Base-by-base conservation (phyloP, 2,329 filamentous ascomycete genomes). In the Juglanconis oblonga region DNA sequence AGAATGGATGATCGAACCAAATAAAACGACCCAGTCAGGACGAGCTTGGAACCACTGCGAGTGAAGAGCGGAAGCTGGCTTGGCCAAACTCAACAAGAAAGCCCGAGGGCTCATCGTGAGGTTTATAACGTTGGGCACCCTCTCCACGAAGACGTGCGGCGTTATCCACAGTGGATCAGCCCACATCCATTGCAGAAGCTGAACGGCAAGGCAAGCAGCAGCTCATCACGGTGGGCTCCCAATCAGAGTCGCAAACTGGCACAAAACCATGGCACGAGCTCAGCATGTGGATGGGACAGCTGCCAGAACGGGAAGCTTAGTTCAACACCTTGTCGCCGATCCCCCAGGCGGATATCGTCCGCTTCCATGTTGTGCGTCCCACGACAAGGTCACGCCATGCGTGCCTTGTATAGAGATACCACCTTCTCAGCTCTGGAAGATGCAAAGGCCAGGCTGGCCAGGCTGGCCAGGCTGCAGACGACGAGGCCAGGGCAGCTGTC, bases 21-120 rank as follows among this genome's bases (percentile, higher is more conserved):
- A 50, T 32, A 35, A 49, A 17, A 35, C 33, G 42, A 11, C 49
- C 7, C 17, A 32, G 56, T 48, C 31, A 58, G 45, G 52, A 54
- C 29, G 52, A 54, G 52, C 52, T 42, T 44, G 14, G 36, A 45
- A 58, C 51, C 51, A 50, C 50, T 53, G 44, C 44, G 50, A 54
- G 36, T 35, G 32, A 38, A 59, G 52, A 44, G 52, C 51, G 48
- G 57, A 59, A 53, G 57, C 57, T 59, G 57, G 31, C 47, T 45
- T 59, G 51, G 5, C 13, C 24, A 36, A 31, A 14, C 10, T 40
- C 36, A 42, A 35, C 33, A 9, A 14, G 24, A 10, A 38, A 29
- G 6, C n/a, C 14, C 32, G 29, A 35, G 33, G 44, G 45, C 42
- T n/a, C 8, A 31, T n/a, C 17, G 13, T 9, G 2, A 9, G 33